Conservation (phyloP, 2,329 filamentous ascomycete genomes). For the Cucurbitaria berberidis region DNA sequence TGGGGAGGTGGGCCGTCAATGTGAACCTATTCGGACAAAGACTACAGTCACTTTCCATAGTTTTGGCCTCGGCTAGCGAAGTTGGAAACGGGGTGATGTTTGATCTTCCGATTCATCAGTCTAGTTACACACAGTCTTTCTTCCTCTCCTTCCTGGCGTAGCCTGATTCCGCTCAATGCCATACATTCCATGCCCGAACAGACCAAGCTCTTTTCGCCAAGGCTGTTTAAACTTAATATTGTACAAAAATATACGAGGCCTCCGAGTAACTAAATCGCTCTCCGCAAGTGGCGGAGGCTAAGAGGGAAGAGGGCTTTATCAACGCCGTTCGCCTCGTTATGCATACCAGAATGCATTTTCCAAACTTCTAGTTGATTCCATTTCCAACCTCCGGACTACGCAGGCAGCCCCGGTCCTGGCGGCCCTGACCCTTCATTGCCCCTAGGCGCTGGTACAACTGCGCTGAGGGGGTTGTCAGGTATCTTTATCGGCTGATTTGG, state of each 20-base stretch:
- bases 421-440: constrained; percentile 19
- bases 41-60: too few species aligned
- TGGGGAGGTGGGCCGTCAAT: too few species aligned
- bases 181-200: not conserved
- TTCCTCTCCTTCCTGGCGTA: not conserved
- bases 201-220: constrained; percentile 5
- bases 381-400: constrained; percentile 7
- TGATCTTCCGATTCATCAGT: not conserved
- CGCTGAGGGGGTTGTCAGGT: constrained; percentile 56
- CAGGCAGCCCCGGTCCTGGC: constrained; percentile 25
- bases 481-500: constrained; percentile 70
- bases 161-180: not conserved
- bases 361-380: not conserved
- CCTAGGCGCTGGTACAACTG: constrained; percentile 26
- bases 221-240: constrained; percentile 9
- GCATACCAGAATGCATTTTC: constrained; percentile 12
- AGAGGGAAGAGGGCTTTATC: constrained; percentile 13
- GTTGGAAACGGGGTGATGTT: not conserved
- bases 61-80: too few species aligned
- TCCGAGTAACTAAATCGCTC: not conserved
- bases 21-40: too few species aligned
- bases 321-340: constrained; percentile 17
- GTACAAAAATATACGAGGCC: constrained; percentile 11
- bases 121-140: not conserved
- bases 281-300: constrained; percentile 4